Percentiles rank a stretch among this genome's conserved stretches.
These are phyloP conservation scores for Fragaria vesca DNA, from an alignment of 306 rosid species.

Conservation along the genomic window DNA sequence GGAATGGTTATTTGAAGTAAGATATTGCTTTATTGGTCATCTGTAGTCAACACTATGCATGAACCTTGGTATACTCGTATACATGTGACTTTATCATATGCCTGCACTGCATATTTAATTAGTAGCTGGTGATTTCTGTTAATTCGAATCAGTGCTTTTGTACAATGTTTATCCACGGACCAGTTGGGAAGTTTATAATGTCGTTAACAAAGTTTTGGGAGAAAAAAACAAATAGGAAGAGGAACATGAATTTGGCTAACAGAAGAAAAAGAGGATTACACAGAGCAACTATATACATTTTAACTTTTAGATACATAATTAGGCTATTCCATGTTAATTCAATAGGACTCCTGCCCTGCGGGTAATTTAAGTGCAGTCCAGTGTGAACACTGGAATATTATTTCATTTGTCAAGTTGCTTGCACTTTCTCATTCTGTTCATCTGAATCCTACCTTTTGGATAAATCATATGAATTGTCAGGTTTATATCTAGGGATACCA, in stretches of 20 bases:
- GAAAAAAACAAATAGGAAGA: not conserved
- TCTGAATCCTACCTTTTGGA: not conserved
- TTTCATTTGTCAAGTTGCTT: not conserved
- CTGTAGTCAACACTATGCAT: not conserved
- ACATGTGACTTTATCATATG: not conserved
- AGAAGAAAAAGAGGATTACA: not conserved
- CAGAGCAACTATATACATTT: not conserved
- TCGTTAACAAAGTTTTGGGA: not conserved
- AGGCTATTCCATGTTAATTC: not conserved
- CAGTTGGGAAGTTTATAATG: not conserved
- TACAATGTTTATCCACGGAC: not conserved
- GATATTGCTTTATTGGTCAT: slow-evolving; percentile 23
- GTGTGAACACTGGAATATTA: not conserved
- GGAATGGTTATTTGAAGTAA: slow-evolving; percentile 52
- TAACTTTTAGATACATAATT: not conserved
- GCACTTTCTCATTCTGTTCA: not conserved
- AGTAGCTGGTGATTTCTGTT: not conserved
- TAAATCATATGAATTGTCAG: not conserved
- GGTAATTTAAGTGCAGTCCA: not conserved
- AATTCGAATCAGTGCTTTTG: not conserved
- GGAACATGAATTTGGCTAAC: not conserved
- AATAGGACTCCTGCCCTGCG: not conserved
- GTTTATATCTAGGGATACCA: not conserved
- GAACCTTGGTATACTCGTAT: not conserved
- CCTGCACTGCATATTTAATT: not conserved